Evolutionary conservation across 2,329 filamentous ascomycete species (phyloP).

Genomic region (Beauveria sp.): DNA sequence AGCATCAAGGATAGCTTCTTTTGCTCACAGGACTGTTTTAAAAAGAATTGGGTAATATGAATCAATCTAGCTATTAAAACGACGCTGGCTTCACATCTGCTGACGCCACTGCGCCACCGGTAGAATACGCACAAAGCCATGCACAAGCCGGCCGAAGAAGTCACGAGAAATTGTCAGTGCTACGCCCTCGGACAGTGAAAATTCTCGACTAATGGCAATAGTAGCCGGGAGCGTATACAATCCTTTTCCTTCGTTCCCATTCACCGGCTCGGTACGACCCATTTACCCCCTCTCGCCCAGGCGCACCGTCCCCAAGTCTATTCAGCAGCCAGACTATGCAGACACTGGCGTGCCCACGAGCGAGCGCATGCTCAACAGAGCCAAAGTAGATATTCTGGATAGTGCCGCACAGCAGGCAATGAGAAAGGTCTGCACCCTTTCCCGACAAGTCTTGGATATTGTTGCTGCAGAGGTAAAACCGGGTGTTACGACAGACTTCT

Average conservation of each 20-base stretch:
- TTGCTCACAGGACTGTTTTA: conserved; percentile 98
- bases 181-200: conserved; percentile 56
- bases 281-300: conserved; percentile 74
- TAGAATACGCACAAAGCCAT: conserved; percentile 69
- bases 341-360: conserved; percentile 66
- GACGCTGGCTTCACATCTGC: neutral
- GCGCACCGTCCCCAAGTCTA: conserved; percentile 68
- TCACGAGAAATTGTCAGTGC: conserved; percentile 30
- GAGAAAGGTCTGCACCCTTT: conserved; percentile 83
- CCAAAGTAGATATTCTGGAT: conserved; percentile 76
- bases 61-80: neutral
- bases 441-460: conserved; percentile 89
- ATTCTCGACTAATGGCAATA: conserved; percentile 70
- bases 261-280: conserved; percentile 72
- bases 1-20: conserved; percentile 86
- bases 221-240: conserved; percentile 77
- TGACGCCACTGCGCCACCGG: neutral
- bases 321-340: conserved; percentile 81
- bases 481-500: conserved; percentile 91
- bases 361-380: conserved; percentile 56
- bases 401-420: conserved; percentile 76
- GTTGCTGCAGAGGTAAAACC: conserved; percentile 75
- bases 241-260: conserved; percentile 82
- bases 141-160: conserved; percentile 48
- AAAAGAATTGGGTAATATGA: conserved; percentile 82